Conservation (phyloP, 352 stramenopile genomes). For the Pythium graminicola region DNA sequence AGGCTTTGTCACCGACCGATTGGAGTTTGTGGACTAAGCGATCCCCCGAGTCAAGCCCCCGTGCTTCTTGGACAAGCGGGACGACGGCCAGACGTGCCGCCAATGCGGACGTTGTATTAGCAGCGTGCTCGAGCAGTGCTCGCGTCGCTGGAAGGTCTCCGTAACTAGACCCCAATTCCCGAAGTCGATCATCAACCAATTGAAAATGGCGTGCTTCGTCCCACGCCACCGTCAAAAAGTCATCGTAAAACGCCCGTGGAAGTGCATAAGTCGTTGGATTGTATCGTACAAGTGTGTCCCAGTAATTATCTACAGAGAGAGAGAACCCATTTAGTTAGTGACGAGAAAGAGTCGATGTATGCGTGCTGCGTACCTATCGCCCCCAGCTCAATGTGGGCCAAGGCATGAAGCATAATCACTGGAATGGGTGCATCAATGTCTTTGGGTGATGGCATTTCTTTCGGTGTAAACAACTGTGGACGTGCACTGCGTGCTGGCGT, state of each 20-base stretch:
- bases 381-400: constrained; percentile 83
- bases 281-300: constrained; percentile 81
- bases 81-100: constrained; percentile 70
- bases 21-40: constrained; percentile 65
- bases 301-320: constrained; percentile 65
- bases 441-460: constrained; percentile 68
- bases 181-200: constrained; percentile 62
- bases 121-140: constrained; percentile 63
- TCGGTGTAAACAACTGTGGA: constrained; percentile 54
- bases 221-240: constrained; percentile 62
- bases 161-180: constrained; percentile 57
- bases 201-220: constrained; percentile 79
- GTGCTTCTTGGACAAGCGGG: constrained; percentile 74
- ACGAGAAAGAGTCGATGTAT: too few species aligned
- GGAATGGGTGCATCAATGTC: constrained; percentile 54
- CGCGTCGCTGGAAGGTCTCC: constrained; percentile 55
- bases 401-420: constrained; percentile 69
- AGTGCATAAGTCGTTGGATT: constrained; percentile 43
- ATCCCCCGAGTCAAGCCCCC: constrained; percentile 69
- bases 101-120: constrained; percentile 60
- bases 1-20: constrained; percentile 61
- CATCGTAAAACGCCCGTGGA: constrained; percentile 57
- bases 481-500: constrained; percentile 40
- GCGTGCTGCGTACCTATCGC: constrained; percentile 53
- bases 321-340: neutral